phyloP scores from a whole-genome alignment of 768 basidiomycete genomes.

The Cytidiella melzeri region DNA sequence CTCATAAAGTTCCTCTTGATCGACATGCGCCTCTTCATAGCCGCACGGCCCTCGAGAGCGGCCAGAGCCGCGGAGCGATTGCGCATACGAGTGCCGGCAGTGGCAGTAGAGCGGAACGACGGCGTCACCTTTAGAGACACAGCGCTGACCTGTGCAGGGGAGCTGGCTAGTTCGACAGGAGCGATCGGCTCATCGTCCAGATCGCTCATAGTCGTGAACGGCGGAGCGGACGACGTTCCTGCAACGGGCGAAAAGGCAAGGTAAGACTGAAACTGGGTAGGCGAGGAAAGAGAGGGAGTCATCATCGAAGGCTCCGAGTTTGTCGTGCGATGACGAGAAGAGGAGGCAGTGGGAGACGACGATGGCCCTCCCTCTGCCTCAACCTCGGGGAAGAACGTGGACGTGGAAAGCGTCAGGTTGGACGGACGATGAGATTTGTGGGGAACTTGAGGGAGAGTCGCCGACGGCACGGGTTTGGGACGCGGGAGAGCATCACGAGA shows the following conservation, averaged over 20 bases:
- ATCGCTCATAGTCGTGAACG: constrained; percentile 20
- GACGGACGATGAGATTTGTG: constrained; percentile 13
- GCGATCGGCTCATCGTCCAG: constrained; percentile 15
- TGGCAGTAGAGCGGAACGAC: constrained; percentile 35
- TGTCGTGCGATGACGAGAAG: constrained; percentile 16
- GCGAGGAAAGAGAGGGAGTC: constrained; percentile 14
- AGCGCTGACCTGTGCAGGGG: constrained; percentile 10
- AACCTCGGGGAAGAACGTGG: constrained; percentile 14
- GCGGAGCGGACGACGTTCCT: constrained; percentile 10
- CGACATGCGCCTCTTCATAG: neutral
- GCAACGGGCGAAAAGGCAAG: constrained; percentile 17
- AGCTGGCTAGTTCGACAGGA: constrained; percentile 17
- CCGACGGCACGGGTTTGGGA: constrained; percentile 53
- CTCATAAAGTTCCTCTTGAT: constrained; percentile 51
- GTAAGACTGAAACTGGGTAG: constrained; percentile 16
- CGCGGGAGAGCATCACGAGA: constrained; percentile 46
- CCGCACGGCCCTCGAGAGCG: constrained; percentile 45
- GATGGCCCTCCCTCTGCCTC: neutral
- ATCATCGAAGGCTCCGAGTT: constrained; percentile 21
- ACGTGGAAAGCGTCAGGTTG: constrained; percentile 20
- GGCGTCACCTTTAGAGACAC: constrained; percentile 11
- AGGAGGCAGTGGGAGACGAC: neutral
- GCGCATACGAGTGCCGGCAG: constrained; percentile 35
- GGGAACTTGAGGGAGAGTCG: constrained; percentile 43
- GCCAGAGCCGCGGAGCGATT: constrained; percentile 60